A percentile compares a stretch with the other conserved stretches of the same genome.
Evolutionary conservation across 2,329 filamentous ascomycete genomes (phyloP).

Genomic region (Verticillium isaacii): DNA sequence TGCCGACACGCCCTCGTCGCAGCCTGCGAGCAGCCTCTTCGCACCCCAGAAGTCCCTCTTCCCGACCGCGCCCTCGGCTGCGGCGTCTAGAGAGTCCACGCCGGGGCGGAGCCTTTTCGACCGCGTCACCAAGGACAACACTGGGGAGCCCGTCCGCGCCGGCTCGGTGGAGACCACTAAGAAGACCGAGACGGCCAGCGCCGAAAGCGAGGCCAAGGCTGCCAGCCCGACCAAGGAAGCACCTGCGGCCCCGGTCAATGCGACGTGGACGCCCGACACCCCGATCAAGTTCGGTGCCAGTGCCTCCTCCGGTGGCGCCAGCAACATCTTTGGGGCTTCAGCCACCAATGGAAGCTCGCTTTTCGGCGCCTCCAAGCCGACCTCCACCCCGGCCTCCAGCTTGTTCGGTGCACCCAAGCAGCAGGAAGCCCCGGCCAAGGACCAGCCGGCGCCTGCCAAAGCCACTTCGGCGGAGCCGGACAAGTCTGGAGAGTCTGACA

Average conservation of each 20-base stretch:
- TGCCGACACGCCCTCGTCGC: slow-evolving; percentile 31
- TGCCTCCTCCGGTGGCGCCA: slow-evolving; percentile 17
- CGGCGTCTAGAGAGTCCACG: slow-evolving; percentile 35
- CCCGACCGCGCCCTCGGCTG: slow-evolving; percentile 10
- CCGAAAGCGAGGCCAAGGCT: slow-evolving; percentile 17
- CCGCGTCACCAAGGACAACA: slow-evolving; percentile 44
- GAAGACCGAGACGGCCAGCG: slow-evolving; percentile 21
- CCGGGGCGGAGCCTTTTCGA: slow-evolving; percentile 51
- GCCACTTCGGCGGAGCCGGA: slow-evolving; percentile 14
- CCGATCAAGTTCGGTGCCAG: slow-evolving; percentile 50
- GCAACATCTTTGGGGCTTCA: slow-evolving; percentile 13
- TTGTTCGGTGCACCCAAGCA: slow-evolving; percentile 30
- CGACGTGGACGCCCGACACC: slow-evolving; percentile 43
- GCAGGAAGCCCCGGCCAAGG: not conserved
- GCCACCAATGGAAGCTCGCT: slow-evolving; percentile 24
- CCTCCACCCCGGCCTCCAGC: slow-evolving; percentile 20
- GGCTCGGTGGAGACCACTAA: slow-evolving; percentile 21
- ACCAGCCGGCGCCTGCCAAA: slow-evolving; percentile 15
- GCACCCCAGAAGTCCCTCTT: slow-evolving; percentile 20
- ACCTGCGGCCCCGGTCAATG: slow-evolving; percentile 25
- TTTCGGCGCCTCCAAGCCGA: slow-evolving; percentile 30
- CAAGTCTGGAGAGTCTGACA: slow-evolving; percentile 36
- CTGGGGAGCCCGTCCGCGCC: slow-evolving; percentile 44
- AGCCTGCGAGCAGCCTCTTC: slow-evolving; percentile 27
- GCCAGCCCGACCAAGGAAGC: slow-evolving; percentile 28